phyloP scores from a whole-genome alignment of 768 basidiomycete genomes.

The Psilocybe cubensis region DNA sequence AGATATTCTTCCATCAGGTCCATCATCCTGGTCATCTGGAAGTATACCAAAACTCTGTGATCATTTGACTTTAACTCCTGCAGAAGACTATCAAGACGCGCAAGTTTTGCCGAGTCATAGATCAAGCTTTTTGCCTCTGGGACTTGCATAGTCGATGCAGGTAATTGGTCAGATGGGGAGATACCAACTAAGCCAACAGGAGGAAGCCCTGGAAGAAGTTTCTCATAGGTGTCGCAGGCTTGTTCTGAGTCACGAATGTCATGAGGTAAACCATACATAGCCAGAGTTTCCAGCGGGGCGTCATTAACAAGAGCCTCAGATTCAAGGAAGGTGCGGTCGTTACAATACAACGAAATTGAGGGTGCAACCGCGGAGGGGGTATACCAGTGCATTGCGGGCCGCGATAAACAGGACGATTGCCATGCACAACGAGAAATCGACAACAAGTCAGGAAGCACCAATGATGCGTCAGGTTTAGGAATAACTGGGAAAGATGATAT shows the following conservation, averaged over 20 bases:
- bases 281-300: constrained; percentile 74
- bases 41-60: constrained; percentile 94
- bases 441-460: constrained; percentile 55
- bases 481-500: constrained; percentile 36
- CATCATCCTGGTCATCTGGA: constrained; percentile 99
- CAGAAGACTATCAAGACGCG: constrained; percentile 85
- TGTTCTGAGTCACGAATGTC: constrained; percentile 60
- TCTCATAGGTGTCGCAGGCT: constrained; percentile 49
- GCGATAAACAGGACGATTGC: constrained; percentile 80
- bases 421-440: constrained; percentile 67
- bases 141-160: constrained; percentile 84
- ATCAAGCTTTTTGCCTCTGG: constrained; percentile 95
- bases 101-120: constrained; percentile 95
- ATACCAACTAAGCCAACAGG: constrained; percentile 67
- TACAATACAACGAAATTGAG: constrained; percentile 71
- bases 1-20: constrained; percentile 99
- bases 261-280: constrained; percentile 83
- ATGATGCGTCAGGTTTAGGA: constrained; percentile 35
- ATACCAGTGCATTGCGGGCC: constrained; percentile 82
- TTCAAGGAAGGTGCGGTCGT: constrained; percentile 81
- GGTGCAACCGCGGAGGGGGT: constrained; percentile 87
- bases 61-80: constrained; percentile 92
- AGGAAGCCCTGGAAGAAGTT: constrained; percentile 61
- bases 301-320: constrained; percentile 60
- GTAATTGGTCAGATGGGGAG: constrained; percentile 76